These are phyloP conservation scores for Pythium pectinolyticum DNA, from an alignment of 352 stramenopile genomes.

Conservation along the genomic window DNA sequence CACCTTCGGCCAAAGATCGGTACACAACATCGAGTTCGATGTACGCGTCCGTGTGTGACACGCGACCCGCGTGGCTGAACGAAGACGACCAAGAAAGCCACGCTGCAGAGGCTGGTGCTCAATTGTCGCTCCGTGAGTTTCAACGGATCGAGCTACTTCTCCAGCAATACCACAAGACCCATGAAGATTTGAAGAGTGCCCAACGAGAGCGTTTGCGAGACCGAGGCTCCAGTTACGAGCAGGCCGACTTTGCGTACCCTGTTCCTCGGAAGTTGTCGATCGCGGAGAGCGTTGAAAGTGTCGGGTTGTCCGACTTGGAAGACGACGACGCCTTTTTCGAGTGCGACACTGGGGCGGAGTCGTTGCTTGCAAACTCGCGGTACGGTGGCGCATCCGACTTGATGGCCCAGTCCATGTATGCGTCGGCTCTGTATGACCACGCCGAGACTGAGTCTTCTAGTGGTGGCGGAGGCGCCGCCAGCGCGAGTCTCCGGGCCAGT, in stretches of 20 bases:
- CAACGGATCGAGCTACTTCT: slow-evolving; percentile 84
- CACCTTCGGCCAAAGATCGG: slow-evolving; percentile 18
- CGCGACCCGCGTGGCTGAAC: slow-evolving; percentile 56
- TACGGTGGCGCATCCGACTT: slow-evolving; percentile 38
- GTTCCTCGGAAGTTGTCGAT: slow-evolving; percentile 57
- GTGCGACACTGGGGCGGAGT: slow-evolving; percentile 66
- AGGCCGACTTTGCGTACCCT: slow-evolving; percentile 31
- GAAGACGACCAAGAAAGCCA: slow-evolving; percentile 39
- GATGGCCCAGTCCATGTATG: slow-evolving; percentile 85
- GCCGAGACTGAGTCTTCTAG: slow-evolving; percentile 31
- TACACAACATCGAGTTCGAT: slow-evolving; percentile 46
- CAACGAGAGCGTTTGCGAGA: slow-evolving; percentile 7
- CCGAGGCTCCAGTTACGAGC: slow-evolving; percentile 2
- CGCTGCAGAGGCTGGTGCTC: slow-evolving; percentile 33
- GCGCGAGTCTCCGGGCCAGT: slow-evolving; percentile 23
- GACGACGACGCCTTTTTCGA: slow-evolving; percentile 86
- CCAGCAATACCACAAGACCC: slow-evolving; percentile 74
- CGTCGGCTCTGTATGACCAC: slow-evolving; percentile 62
- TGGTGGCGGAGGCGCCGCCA: background rate
- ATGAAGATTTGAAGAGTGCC: slow-evolving; percentile 51
- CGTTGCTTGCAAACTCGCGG: slow-evolving; percentile 30
- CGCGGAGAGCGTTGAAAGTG: slow-evolving; percentile 78
- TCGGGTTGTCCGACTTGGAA: slow-evolving; percentile 81
- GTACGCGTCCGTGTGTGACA: slow-evolving; percentile 78
- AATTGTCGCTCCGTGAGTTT: slow-evolving; percentile 80